Base-by-base conservation (phyloP, 2,329 filamentous ascomycete species). In the Alternaria arborescens region DNA sequence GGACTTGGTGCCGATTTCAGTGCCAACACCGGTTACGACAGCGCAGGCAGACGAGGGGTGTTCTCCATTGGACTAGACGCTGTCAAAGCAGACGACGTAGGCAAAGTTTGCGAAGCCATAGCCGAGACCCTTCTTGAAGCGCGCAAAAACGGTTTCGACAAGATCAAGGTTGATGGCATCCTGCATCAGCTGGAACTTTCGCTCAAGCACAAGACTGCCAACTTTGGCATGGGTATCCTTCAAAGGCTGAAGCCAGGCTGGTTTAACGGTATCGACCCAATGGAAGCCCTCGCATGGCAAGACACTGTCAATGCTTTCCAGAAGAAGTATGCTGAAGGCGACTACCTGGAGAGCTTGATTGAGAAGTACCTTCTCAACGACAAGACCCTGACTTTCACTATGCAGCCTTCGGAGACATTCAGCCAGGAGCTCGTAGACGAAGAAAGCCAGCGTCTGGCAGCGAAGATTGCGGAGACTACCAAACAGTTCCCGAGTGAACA, bases 241-340 rank as follows among this genome's bases (percentile, higher is more conserved):
- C 92, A 97, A 70, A 88, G 94, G 42, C 85, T 97, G 8, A 92
- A 97, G 75, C 91, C 93, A 2, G 90, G 91, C 60, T 99, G 95
- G 95, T 98, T 99, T 80, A 96, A 95, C 58, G 95, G 94, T 5
- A 89, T 93, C 4, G 92, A 98, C 76, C 94, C 95, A 0, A 96
- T 98, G 79, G 89, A 97, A 67, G 89, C 92, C 12, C 83, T 99
- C 36, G 91, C 93, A 2, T 98, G 94, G 93, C 95, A 97, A 70
- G 91, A 95, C 43, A 93, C 92, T 0, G 89, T 98, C 4, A 83
- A 89, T 26, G 88, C 89, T 6, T 99, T 99, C 80, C 91, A 97
- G 79, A 81, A 85, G 1, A 87, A 89, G 71, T 89, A 94, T 67
- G 88, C 88, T 1, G 83, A 92, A 74, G 91, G 89, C 3, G 87